Conservation (phyloP, 73 alveolate species). For the Symbiodinium pilosum region DNA sequence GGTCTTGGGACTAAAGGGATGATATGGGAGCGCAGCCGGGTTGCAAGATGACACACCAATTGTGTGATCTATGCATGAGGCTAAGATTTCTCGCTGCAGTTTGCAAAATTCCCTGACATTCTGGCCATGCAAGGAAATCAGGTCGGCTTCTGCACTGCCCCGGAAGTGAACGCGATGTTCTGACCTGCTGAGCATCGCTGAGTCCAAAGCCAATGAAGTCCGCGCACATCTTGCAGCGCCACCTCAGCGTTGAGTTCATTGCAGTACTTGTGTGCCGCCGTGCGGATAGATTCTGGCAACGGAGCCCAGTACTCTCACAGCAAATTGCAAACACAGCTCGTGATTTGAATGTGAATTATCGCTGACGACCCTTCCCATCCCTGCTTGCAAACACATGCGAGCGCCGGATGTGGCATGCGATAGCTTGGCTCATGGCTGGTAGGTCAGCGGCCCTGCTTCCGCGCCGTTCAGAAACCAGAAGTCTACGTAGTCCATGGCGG, state of each 20-base stretch:
- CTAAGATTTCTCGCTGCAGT: no score
- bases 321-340: neutral
- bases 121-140: no score
- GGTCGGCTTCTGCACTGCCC: no score
- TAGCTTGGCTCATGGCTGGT: neutral
- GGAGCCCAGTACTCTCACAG: neutral
- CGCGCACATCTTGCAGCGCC: conserved; percentile 94
- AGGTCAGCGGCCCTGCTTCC: conserved; percentile 59
- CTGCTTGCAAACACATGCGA: neutral
- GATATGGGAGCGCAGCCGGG: no score
- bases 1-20: no score
- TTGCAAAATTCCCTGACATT: no score
- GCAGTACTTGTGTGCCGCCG: neutral
- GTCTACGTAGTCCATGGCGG: conserved; percentile 10
- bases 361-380: neutral
- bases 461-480: conserved; percentile 57
- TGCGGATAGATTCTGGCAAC: neutral
- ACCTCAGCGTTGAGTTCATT: conserved; percentile 22
- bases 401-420: neutral
- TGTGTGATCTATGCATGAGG: no score
- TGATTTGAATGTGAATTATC: no score
- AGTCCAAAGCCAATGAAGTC: conserved; percentile 55
- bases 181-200: no score
- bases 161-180: no score
- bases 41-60: no score